Evolutionary conservation across 208 protist genomes (phyloP), one percentile per base, ranked within the genome.

Genomic region (Leishmania martiniquensis): DNA sequence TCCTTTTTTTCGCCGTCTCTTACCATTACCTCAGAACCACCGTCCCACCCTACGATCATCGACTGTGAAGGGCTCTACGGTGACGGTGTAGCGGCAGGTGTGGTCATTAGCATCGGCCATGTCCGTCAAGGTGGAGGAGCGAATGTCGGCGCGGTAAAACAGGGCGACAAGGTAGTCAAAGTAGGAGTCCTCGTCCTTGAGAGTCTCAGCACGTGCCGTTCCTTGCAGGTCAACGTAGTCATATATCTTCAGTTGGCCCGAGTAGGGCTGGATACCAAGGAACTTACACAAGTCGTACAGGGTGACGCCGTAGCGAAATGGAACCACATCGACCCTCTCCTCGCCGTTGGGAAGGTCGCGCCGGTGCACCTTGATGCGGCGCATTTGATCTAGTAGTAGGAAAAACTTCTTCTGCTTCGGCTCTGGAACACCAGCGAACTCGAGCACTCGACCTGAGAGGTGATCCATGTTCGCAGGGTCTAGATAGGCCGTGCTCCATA

Each of bases 381-480:
- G 89, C 93, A 97, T 97, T 69, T 97, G 93, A 22, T 89, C 70
- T 12, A 97, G 79, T 29, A 95, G 71, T 0, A 87, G 66, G 66
- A 92, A 95, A 45, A 95, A 93, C 78, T 87, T 91, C 9, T 62
- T 49, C 52, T 85, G 89, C 71, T 66, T 75, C 15, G 62, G 42
- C 80, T 90, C 85, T 37, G 82, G 60, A 70, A 97, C 78, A 1
- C 84, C 91, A 12, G 87, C 91, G 81, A 93, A 97, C 81, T 95
- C 90, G n/a, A 97, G 83, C 68, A 97, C 90, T 72, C 93, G 89
- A 39, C 93, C 93, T n/a, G 89, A 93, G 72, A 97, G 86, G 54
- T 97, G 93, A 69, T 97, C 93, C 75, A 89, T 80, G 76, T 97
- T 97, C 20, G 89, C 87, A 4, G 89, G 90, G 66, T 97, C 93